Conservation (phyloP, 1,139 yeast species). For the Pichia kudriavzevii region DNA sequence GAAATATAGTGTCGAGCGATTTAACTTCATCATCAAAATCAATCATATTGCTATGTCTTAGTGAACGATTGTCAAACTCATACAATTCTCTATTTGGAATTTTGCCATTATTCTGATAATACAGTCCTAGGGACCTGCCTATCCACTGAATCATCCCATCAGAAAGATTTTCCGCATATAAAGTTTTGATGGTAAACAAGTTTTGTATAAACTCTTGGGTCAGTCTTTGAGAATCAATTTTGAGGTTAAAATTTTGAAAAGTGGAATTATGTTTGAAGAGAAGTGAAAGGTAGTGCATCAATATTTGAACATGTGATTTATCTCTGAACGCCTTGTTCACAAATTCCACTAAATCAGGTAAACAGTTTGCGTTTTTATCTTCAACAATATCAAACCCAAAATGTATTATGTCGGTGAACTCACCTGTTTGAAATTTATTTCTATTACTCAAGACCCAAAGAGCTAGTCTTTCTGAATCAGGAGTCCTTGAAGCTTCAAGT, state of each 20-base stretch:
- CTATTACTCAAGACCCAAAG: neutral
- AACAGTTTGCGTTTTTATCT: no score
- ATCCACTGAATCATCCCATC: conserved; percentile 33
- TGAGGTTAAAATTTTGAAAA: neutral
- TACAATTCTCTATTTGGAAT: conserved; percentile 10
- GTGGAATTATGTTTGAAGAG: conserved; percentile 5
- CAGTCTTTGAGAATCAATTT: neutral
- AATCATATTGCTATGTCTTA: conserved; percentile 13
- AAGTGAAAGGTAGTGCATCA: conserved; percentile 7
- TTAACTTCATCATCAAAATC: conserved; percentile 15
- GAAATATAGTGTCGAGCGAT: conserved; percentile 22
- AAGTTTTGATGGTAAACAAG: conserved; percentile 15
- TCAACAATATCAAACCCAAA: conserved; percentile 2
- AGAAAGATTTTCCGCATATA: conserved; percentile 9
- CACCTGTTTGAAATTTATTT: neutral
- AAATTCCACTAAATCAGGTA: conserved; percentile 3
- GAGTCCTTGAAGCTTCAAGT: neutral
- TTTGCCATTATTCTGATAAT: conserved; percentile 30
- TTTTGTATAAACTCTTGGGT: conserved; percentile 13
- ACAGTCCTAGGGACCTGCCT: conserved; percentile 37
- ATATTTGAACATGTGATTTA: no score
- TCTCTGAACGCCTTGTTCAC: no score
- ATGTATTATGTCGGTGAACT: conserved; percentile 2
- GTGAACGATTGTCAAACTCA: conserved; percentile 14
- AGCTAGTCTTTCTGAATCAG: neutral